A percentile compares a stretch with the other conserved stretches of the same genome.
These are phyloP conservation scores for Malus orientalis DNA, from an alignment of 306 rosid genomes.

Conservation along the genomic window DNA sequence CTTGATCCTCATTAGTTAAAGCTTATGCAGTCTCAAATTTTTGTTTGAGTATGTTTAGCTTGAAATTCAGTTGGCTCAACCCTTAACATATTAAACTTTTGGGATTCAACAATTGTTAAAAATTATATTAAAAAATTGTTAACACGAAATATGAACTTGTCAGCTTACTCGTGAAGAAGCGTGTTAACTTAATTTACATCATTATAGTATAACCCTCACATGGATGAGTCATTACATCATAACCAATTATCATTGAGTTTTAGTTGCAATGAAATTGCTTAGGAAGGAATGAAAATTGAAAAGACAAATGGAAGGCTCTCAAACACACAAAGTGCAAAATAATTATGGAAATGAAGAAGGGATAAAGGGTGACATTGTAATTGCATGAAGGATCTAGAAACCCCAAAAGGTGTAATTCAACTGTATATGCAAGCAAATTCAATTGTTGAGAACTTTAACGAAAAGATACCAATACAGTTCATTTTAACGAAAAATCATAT, in stretches of 20 bases:
- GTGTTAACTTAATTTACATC: not conserved
- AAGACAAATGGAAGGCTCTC: not conserved
- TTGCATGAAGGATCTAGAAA: not conserved
- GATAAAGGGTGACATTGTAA: constrained; percentile 8
- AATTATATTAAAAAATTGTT: no score
- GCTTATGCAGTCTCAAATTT: not conserved
- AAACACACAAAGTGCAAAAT: not conserved
- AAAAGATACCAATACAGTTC: no score
- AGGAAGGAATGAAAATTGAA: not conserved
- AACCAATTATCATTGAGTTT: not conserved
- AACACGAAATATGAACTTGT: not conserved
- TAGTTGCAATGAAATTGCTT: not conserved
- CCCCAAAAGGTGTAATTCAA: not conserved
- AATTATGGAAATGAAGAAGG: not conserved
- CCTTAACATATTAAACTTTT: not conserved
- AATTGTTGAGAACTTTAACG: no score
- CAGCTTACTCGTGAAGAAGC: no score
- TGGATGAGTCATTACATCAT: not conserved
- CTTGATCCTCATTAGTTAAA: no score
- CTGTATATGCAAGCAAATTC: not conserved
- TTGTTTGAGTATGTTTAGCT: not conserved
- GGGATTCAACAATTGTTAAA: not conserved
- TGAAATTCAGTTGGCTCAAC: not conserved
- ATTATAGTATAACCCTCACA: not conserved
- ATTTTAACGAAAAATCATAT: no score